Percentiles rank a stretch among this genome's conserved stretches.
These are phyloP conservation scores for Fusarium pseudocircinatum DNA, from an alignment of 2,329 filamentous ascomycete species.

Conservation along the genomic window DNA sequence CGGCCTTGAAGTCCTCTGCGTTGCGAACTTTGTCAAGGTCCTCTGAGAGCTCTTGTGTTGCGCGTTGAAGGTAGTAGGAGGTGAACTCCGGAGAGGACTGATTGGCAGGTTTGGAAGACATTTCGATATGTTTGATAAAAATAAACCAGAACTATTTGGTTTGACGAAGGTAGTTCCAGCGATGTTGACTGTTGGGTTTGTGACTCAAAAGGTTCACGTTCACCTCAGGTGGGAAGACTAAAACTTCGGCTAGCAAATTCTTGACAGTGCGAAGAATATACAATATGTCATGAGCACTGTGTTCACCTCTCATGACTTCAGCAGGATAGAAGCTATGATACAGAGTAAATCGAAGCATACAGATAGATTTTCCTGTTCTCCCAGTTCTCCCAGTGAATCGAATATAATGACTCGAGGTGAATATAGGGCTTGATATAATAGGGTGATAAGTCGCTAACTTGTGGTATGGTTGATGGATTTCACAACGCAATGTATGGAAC, in stretches of 20 bases:
- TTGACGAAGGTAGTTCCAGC: background rate
- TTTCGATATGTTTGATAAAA: background rate
- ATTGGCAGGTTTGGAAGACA: constrained; percentile 31
- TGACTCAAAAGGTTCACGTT: background rate
- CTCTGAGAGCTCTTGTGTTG: constrained; percentile 76
- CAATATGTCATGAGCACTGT: background rate
- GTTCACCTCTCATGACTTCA: too few species aligned
- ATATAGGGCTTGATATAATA: background rate
- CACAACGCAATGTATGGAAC: background rate
- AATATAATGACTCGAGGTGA: background rate
- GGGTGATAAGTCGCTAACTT: background rate
- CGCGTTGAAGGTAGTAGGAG: constrained; percentile 74
- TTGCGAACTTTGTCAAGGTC: constrained; percentile 76
- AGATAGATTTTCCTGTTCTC: background rate
- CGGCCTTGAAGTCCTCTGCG: constrained; percentile 76
- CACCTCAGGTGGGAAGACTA: background rate
- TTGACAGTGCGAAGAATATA: background rate
- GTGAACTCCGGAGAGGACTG: constrained; percentile 59
- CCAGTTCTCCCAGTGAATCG: background rate
- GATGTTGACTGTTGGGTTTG: background rate
- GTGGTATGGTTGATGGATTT: background rate
- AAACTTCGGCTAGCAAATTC: background rate
- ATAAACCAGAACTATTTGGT: background rate
- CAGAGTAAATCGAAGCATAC: background rate
- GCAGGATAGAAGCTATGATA: background rate